Base-by-base conservation (phyloP, 2,329 filamentous ascomycete genomes). In the Colletotrichum theobromicola region DNA sequence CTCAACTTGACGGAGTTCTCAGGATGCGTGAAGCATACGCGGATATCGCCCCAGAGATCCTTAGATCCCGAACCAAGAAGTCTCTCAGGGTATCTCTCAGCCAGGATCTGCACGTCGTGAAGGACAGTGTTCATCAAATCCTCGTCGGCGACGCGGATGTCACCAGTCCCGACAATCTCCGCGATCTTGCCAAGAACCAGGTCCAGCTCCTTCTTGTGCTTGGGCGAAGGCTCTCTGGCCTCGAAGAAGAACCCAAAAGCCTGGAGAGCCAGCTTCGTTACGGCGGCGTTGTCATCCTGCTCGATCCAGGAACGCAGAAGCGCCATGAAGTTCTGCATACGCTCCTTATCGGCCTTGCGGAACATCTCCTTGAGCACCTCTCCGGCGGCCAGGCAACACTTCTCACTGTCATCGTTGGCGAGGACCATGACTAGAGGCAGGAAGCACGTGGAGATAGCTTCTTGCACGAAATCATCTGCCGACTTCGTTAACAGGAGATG, bases 401-500 rank as follows among this genome's bases (percentile, higher is more conserved):
- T 94, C 66, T 93, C 90, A 63, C 94, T 95, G 68, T 97, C 94
- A 75, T 99, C 97, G 79, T 98, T 98, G 74, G 94, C 92, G 76
- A 98, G 89, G 18, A 96, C 92, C 79, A 98, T 91, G 65, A 98
- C 92, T 7, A 99, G 84, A 0, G 96, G 95, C 26, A 97, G 89
- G 85, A 98, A 99, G 81, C 95, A 94, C 24, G 92, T 94, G 2
- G 91, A 91, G 0, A 95, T 89, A 37, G 98, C 90, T 77, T 98
- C 94, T 81, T 97, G 95, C 9, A 96, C 91, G 60, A 96, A 91
- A 30, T 95, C 94, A 50, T 95, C 91, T 0, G 94, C 93, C 6
- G 96, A 93, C 84, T 98, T 98, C 76, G 91, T 92, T 26, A 98
- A 87, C n/a, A 99, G 87, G 57, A 96, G 88, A 80, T 98, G 93